Percentiles rank a stretch among this genome's conserved stretches.
Evolutionary conservation across 1,284 basidiomycete species (phyloP).

Genomic region (Cryptococcus sp.): DNA sequence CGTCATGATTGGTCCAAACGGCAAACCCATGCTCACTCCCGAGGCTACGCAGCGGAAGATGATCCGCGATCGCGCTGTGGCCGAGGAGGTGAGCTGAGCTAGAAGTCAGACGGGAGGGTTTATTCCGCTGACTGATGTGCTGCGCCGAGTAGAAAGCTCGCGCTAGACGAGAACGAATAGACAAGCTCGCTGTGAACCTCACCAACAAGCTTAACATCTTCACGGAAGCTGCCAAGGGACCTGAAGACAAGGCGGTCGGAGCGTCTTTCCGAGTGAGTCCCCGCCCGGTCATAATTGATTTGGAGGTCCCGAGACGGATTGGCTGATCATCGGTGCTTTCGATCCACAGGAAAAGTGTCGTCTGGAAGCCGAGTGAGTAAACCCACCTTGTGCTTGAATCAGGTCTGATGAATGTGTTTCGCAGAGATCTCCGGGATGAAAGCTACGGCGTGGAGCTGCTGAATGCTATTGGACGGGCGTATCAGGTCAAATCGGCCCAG

Average conservation of each 20-base stretch:
- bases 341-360: constrained; percentile 64
- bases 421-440: constrained; percentile 79
- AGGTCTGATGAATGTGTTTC: constrained; percentile 4
- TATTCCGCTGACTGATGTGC: background rate
- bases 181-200: constrained; percentile 79
- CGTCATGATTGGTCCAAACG: constrained; percentile 44
- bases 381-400: background rate
- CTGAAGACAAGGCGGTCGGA: constrained; percentile 65
- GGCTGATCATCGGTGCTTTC: constrained; percentile 4
- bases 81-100: constrained; percentile 56
- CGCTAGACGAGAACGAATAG: constrained; percentile 73
- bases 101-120: background rate
- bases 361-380: constrained; percentile 75
- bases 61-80: constrained; percentile 68
- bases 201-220: constrained; percentile 87
- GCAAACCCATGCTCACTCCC: constrained; percentile 64
- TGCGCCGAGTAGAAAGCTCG: constrained; percentile 67
- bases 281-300: no score
- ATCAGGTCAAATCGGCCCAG: constrained; percentile 73
- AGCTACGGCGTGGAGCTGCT: constrained; percentile 92
- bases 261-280: constrained; percentile 48
- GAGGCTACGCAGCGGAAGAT: constrained; percentile 80
- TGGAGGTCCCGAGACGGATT: no score
- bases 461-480: constrained; percentile 88
- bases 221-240: constrained; percentile 79